Evolutionary conservation across 257 asterid genomes (phyloP).

Genomic region (Solanum etuberosum): DNA sequence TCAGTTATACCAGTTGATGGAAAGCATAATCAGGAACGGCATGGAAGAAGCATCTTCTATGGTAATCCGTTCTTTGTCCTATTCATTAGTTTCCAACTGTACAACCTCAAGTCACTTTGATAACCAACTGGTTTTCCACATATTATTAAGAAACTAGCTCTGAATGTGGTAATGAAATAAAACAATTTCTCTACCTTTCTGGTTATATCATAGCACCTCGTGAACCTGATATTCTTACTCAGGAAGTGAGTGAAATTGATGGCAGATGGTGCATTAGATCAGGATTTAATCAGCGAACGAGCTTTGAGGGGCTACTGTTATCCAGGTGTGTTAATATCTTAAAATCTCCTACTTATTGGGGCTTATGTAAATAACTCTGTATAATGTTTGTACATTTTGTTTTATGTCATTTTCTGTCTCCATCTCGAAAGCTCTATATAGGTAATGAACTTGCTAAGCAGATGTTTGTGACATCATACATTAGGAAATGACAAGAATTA

Average conservation of each 20-base stretch:
- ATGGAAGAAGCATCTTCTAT: slow-evolving; percentile 37
- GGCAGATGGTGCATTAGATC: slow-evolving; percentile 95
- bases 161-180: neutral
- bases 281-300: slow-evolving; percentile 25
- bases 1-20: slow-evolving; percentile 74
- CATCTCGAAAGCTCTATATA: neutral
- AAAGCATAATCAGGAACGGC: slow-evolving; percentile 66
- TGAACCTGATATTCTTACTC: neutral
- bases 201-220: neutral
- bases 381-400: neutral
- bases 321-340: slow-evolving; percentile 55
- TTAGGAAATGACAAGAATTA: neutral
- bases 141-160: neutral
- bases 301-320: slow-evolving; percentile 70
- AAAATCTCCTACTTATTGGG: slow-evolving; percentile 4
- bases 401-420: neutral
- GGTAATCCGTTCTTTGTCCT: slow-evolving; percentile 29
- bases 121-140: neutral
- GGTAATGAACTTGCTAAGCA: neutral
- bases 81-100: neutral
- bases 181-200: neutral
- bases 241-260: slow-evolving; percentile 70
- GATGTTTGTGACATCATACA: neutral
- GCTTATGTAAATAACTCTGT: neutral
- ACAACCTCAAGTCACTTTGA: neutral